A percentile compares a stretch with the other conserved stretches of the same genome.
phyloP scores from a whole-genome alignment of 305 asterid genomes.

The Plantago coronopus region DNA sequence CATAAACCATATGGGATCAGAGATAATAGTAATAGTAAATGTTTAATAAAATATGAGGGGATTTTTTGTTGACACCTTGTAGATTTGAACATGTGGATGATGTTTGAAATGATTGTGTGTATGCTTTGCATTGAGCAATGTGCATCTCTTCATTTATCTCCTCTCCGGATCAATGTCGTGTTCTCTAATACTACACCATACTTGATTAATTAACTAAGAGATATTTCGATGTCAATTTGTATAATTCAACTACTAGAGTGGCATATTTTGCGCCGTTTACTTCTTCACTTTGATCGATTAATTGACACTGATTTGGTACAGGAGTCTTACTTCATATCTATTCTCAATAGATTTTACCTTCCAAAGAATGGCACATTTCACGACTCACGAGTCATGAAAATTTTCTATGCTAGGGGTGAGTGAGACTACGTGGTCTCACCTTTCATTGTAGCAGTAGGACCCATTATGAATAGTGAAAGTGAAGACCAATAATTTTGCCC shows the following conservation, averaged over 20 bases:
- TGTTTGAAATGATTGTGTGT: not conserved
- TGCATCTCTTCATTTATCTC: not conserved
- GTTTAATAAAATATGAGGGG: not conserved
- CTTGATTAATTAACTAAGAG: not conserved
- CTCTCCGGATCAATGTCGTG: conserved; percentile 6
- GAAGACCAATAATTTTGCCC: too few relatives aligned
- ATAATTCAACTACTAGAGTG: too few relatives aligned
- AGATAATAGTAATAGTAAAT: too few relatives aligned
- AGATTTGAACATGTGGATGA: conserved; percentile 9
- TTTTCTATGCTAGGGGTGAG: too few relatives aligned
- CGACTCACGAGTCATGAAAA: too few relatives aligned
- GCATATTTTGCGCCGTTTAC: not conserved
- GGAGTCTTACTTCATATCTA: too few relatives aligned
- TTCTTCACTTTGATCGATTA: too few relatives aligned
- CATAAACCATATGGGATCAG: not conserved
- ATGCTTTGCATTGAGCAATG: not conserved
- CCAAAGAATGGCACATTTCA: too few relatives aligned
- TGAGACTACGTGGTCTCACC: too few relatives aligned
- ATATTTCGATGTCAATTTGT: not conserved
- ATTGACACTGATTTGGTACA: not conserved
- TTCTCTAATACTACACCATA: not conserved
- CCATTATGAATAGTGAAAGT: too few relatives aligned
- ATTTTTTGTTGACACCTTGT: not conserved
- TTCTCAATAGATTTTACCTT: too few relatives aligned
- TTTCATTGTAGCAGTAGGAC: too few relatives aligned